Percentiles rank a stretch among this genome's conserved stretches.
These are phyloP conservation scores for Schrenkiella parvula DNA, from an alignment of 345 rosid genomes.

Conservation along the genomic window DNA sequence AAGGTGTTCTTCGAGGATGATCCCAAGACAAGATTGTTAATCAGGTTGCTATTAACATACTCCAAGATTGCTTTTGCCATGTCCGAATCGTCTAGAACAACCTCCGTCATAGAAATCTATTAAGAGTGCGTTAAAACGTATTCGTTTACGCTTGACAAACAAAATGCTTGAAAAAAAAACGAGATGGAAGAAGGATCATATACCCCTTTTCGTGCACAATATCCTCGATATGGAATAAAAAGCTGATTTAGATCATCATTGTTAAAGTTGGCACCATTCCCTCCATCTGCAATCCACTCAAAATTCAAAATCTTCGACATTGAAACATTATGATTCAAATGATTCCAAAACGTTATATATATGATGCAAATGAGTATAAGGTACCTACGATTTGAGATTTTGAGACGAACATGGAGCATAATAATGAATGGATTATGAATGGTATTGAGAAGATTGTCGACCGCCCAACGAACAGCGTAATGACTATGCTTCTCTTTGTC, in stretches of 20 bases:
- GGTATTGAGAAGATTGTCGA: constrained; percentile 46
- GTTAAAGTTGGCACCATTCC: constrained; percentile 15
- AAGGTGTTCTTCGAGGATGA: constrained; percentile 52
- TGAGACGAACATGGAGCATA: constrained; percentile 54
- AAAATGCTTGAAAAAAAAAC: neutral
- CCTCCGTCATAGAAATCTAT: constrained; percentile 56
- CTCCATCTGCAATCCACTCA: constrained; percentile 22
- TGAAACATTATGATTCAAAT: neutral
- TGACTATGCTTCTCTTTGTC: constrained; percentile 72
- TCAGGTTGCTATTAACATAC: constrained; percentile 41
- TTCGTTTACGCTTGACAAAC: neutral
- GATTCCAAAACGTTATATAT: neutral
- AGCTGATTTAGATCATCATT: constrained; percentile 43
- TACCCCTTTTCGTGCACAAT: constrained; percentile 84
- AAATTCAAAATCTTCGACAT: neutral
- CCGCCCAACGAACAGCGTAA: constrained; percentile 71
- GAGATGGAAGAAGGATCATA: neutral
- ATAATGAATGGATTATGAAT: constrained; percentile 36
- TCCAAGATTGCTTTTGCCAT: constrained; percentile 52
- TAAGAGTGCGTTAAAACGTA: neutral
- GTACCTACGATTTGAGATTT: constrained; percentile 53
- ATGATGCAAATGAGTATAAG: constrained; percentile 1
- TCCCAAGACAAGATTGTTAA: constrained; percentile 60
- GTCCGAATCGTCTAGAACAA: constrained; percentile 53
- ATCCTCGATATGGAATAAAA: constrained; percentile 62